Conservation (phyloP, 352 stramenopile genomes). For the Phytophthora cactorum region DNA sequence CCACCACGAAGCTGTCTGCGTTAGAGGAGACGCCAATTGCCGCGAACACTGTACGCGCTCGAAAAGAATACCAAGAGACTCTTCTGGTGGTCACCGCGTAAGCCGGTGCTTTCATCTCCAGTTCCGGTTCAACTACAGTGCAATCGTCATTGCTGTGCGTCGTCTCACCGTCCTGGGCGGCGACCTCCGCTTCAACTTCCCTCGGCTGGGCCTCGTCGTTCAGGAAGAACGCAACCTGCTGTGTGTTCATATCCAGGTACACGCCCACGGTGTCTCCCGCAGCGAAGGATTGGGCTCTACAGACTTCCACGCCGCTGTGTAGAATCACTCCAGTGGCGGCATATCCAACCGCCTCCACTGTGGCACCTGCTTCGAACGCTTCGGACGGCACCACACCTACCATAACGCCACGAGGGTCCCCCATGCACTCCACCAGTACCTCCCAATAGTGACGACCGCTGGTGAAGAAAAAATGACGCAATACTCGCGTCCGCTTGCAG, state of each 20-base stretch:
- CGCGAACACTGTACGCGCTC: constrained; percentile 39
- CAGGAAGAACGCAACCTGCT: constrained; percentile 49
- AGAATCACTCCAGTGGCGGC: constrained; percentile 43
- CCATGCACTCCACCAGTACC: constrained; percentile 42
- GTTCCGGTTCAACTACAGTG: background rate
- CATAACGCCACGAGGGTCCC: constrained; percentile 29
- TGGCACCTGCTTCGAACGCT: constrained; percentile 32
- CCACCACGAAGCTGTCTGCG: constrained; percentile 44
- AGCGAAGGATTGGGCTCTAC: constrained; percentile 33
- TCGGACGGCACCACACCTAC: constrained; percentile 43
- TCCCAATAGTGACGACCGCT: constrained; percentile 62
- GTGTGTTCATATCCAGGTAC: constrained; percentile 54
- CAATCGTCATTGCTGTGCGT: background rate
- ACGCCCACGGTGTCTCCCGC: constrained; percentile 53
- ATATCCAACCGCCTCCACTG: constrained; percentile 43
- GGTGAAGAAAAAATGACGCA: constrained; percentile 62
- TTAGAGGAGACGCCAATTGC: constrained; percentile 37
- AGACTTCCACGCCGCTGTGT: constrained; percentile 41
- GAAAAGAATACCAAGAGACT: constrained; percentile 34
- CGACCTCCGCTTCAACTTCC: constrained; percentile 2
- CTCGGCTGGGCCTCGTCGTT: constrained; percentile 40
- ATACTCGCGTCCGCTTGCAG: constrained; percentile 35
- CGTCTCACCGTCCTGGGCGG: constrained; percentile 5
- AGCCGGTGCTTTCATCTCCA: constrained; percentile 30
- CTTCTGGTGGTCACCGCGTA: constrained; percentile 3